phyloP scores from a whole-genome alignment of 2,329 filamentous ascomycete species.

The Metarhizium anisopliae region DNA sequence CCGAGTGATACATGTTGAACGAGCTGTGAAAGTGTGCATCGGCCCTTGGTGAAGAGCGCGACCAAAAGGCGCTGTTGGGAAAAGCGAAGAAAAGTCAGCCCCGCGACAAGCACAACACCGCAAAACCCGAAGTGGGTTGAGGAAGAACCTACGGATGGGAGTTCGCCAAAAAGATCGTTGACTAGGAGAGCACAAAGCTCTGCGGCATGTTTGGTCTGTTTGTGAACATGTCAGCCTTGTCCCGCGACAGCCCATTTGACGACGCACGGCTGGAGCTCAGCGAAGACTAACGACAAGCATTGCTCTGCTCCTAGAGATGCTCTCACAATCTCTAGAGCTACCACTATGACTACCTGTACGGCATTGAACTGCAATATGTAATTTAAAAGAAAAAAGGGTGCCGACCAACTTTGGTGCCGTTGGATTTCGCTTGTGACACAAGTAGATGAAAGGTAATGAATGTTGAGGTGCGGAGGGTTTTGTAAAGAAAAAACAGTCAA shows the following conservation, averaged over 20 bases:
- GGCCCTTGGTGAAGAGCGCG: conserved; percentile 68
- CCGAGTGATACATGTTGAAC: conserved; percentile 63
- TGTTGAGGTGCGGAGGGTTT: not conserved
- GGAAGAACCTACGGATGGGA: conserved; percentile 62
- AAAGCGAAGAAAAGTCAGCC: conserved; percentile 16
- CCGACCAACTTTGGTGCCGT: not conserved
- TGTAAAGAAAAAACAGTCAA: not conserved
- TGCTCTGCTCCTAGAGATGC: conserved; percentile 65
- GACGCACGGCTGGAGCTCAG: not conserved
- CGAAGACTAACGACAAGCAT: conserved; percentile 40
- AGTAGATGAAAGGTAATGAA: not conserved
- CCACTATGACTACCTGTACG: conserved; percentile 58
- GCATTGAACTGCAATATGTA: conserved; percentile 38
- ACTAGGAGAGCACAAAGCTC: conserved; percentile 89
- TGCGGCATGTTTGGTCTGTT: conserved; percentile 62
- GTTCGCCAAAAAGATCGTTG: conserved; percentile 81
- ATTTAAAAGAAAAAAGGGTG: not conserved
- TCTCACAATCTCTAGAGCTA: conserved; percentile 72
- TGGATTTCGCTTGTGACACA: not conserved
- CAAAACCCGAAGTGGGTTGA: not conserved
- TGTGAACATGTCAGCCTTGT: conserved; percentile 14
- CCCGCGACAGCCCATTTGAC: conserved; percentile 2
- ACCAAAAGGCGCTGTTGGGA: conserved; percentile 68
- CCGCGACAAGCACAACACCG: conserved; percentile 8
- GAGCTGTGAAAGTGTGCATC: conserved; percentile 62